Conservation (phyloP, 441 rosid species). For the Breynia disticha region DNA sequence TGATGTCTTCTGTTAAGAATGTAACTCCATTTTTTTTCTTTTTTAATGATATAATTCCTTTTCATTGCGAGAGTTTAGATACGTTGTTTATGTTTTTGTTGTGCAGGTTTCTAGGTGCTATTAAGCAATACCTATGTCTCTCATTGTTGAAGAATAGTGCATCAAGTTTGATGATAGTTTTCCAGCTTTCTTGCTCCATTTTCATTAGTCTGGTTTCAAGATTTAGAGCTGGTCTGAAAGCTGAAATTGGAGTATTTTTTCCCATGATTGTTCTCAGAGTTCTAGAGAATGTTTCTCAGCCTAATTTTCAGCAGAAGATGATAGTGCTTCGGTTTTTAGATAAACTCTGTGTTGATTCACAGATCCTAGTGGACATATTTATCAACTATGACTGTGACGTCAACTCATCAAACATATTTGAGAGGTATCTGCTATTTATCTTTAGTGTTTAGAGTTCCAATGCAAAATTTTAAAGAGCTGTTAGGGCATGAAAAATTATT, state of each 20-base stretch:
- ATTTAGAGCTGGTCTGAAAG: constrained; percentile 95
- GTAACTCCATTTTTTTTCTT: background rate
- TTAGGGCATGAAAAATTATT: no score
- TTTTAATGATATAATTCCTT: background rate
- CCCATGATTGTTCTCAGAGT: constrained; percentile 97
- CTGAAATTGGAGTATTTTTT: constrained; percentile 98
- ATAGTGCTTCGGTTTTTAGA: constrained; percentile 95
- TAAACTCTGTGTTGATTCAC: constrained; percentile 92
- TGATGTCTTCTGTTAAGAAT: background rate
- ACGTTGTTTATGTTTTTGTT: constrained; percentile 6
- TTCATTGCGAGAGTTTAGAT: background rate
- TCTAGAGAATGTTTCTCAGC: constrained; percentile 92
- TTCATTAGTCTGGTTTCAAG: constrained; percentile 93
- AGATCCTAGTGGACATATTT: constrained; percentile 94
- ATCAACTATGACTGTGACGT: constrained; percentile 98
- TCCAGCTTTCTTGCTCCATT: constrained; percentile 98
- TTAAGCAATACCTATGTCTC: constrained; percentile 87
- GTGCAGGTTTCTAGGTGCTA: constrained; percentile 92
- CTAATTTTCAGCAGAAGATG: constrained; percentile 98
- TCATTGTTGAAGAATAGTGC: constrained; percentile 94
- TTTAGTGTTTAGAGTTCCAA: background rate
- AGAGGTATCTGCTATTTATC: constrained; percentile 52
- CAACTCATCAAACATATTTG: constrained; percentile 95
- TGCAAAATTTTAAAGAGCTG: no score
- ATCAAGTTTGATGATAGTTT: constrained; percentile 86